These are phyloP conservation scores for Volvox carteri DNA, from an alignment of 163 green algal genomes.

Conservation along the genomic window DNA sequence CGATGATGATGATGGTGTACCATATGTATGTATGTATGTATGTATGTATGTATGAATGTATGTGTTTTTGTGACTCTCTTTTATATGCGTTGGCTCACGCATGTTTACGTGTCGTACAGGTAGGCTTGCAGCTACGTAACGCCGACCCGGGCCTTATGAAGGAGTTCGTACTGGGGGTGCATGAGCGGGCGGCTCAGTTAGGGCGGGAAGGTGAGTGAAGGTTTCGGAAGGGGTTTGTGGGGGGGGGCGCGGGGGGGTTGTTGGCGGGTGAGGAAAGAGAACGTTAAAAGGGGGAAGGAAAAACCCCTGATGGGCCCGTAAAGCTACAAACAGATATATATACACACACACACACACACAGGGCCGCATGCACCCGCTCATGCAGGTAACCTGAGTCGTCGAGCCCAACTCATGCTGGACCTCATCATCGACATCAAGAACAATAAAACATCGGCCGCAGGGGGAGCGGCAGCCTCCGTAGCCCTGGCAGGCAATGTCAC, in stretches of 20 bases:
- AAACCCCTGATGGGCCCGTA: too few species aligned
- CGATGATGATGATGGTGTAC: too few species aligned
- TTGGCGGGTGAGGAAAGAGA: background rate
- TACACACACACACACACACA: too few species aligned
- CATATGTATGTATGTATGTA: too few species aligned
- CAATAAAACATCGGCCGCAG: slow-evolving; percentile 72
- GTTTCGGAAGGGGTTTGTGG: too few species aligned
- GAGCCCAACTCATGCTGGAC: slow-evolving; percentile 86
- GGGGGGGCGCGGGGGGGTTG: too few species aligned
- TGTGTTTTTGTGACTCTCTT: background rate
- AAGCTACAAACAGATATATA: too few species aligned
- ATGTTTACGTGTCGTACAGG: slow-evolving; percentile 8
- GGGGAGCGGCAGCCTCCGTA: background rate
- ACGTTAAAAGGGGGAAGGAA: background rate
- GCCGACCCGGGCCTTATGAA: slow-evolving; percentile 89
- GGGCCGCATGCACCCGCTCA: too few species aligned
- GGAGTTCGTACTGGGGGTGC: slow-evolving; percentile 87
- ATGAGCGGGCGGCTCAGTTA: slow-evolving; percentile 73
- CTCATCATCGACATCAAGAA: slow-evolving; percentile 96
- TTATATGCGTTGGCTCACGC: too few species aligned
- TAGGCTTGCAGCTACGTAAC: slow-evolving; percentile 80
- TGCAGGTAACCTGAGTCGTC: slow-evolving; percentile 66
- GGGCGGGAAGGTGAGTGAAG: slow-evolving; percentile 44
- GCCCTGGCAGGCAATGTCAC: slow-evolving; percentile 39
- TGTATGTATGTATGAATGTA: background rate